Conservation (phyloP, 257 asterid species). For the Cruciata laevipes region DNA sequence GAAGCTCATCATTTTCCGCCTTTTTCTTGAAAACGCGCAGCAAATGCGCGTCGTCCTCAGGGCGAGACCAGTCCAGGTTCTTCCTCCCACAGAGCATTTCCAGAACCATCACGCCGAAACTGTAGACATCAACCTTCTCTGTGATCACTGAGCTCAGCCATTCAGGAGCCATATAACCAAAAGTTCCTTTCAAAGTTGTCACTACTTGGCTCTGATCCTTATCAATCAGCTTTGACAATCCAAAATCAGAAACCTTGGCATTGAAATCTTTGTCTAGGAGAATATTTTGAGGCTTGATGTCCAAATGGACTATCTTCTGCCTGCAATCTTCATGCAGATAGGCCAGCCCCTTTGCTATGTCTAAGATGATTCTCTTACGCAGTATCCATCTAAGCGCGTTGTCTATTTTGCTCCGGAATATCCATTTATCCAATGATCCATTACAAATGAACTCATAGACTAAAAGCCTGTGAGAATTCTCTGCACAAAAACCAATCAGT, state of each 20-base stretch:
- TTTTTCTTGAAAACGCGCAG: constrained; percentile 15
- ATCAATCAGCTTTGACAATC: constrained; percentile 19
- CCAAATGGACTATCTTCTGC: constrained; percentile 19
- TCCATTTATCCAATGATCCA: constrained; percentile 29
- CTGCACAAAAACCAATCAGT: constrained; percentile 24
- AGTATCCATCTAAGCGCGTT: constrained; percentile 9
- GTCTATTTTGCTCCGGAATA: constrained; percentile 4
- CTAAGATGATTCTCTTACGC: constrained; percentile 14
- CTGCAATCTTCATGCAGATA: constrained; percentile 32
- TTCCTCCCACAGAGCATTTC: constrained; percentile 25
- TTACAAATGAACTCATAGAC: constrained; percentile 22
- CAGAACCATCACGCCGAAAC: constrained; percentile 22
- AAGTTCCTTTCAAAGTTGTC: constrained; percentile 24
- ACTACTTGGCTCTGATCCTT: constrained; percentile 16
- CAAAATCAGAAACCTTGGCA: constrained; percentile 27
- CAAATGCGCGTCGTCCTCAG: constrained; percentile 17
- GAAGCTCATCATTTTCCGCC: constrained; percentile 1
- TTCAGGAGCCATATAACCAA: constrained; percentile 25
- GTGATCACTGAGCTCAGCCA: constrained; percentile 20
- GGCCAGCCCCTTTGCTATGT: constrained; percentile 21
- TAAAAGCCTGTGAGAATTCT: constrained; percentile 17
- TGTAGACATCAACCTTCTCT: constrained; percentile 23
- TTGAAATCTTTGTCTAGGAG: constrained; percentile 17
- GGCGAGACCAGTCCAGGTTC: constrained; percentile 11
- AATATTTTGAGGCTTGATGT: constrained; percentile 29